phyloP scores from a whole-genome alignment of 352 stramenopile genomes.

The Globisporangium canariense region DNA sequence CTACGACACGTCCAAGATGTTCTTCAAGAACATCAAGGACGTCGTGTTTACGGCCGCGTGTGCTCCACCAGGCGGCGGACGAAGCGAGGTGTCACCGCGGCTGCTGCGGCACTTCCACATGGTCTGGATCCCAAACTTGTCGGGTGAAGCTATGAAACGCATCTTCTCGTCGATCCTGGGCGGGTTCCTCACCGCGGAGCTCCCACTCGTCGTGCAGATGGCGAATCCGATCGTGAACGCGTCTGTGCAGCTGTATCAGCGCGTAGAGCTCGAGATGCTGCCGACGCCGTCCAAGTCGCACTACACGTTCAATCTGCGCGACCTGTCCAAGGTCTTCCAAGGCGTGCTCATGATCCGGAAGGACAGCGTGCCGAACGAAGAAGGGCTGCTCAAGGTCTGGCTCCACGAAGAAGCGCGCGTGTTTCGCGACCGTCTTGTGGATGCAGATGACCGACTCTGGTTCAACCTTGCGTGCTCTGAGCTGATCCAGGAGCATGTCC shows the following conservation, averaged over 20 bases:
- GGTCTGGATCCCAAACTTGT: conserved; percentile 89
- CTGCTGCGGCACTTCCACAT: conserved; percentile 90
- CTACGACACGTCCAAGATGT: conserved; percentile 93
- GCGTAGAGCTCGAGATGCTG: conserved; percentile 86
- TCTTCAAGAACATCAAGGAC: conserved; percentile 91
- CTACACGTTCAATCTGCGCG: conserved; percentile 94
- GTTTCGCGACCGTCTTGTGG: conserved; percentile 90
- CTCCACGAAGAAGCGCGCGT: conserved; percentile 91
- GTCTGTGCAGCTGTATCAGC: conserved; percentile 87
- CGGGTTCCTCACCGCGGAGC: conserved; percentile 73
- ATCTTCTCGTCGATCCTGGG: conserved; percentile 91
- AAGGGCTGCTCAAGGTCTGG: conserved; percentile 86
- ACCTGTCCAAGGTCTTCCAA: conserved; percentile 93
- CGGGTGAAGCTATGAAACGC: conserved; percentile 70
- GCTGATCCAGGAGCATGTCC: conserved; percentile 65
- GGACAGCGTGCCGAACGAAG: conserved; percentile 62
- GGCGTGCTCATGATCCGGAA: conserved; percentile 91
- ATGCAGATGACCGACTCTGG: conserved; percentile 80
- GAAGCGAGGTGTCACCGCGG: conserved; percentile 83
- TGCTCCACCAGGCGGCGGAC: conserved; percentile 81
- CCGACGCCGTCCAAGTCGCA: conserved; percentile 90
- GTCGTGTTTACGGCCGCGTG: conserved; percentile 82
- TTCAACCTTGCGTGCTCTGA: conserved; percentile 83
- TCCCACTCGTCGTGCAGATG: conserved; percentile 75
- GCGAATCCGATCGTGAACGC: conserved; percentile 79